Evolutionary conservation across 352 stramenopile species (phyloP), one percentile per base, ranked within the genome.

Genomic region (Phytophthora pluvialis): DNA sequence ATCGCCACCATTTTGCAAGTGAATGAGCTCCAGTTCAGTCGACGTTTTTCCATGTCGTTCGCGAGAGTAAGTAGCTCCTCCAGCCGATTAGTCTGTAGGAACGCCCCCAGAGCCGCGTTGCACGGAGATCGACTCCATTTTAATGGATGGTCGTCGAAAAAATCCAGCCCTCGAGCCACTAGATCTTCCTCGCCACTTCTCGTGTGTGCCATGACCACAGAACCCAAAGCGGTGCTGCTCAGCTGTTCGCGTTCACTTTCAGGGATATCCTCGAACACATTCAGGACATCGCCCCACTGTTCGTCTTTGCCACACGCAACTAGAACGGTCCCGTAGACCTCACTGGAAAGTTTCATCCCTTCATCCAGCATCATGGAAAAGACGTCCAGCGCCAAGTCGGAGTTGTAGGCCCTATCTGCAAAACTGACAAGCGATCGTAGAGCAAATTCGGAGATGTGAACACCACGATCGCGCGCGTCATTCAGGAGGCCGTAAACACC

Each of bases 381-480:
- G 4, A 56, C 36, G 33, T 70, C 53, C 42, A 65, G 38, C 18
- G 44, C 61, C 36, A 69, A 38, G 0, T 64, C 33, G 11, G 60
- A 40, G 8, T 64, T 12, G 8, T 42, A 52, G 1, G 44, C 26
- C 53, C 35, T 46, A 26, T 69, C 52, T 21, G 61, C 61, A 59
- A 64, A 64, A 59, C 48, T 58, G 4, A 21, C 53, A 48, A 69
- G 32, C 12, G 61, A 40, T 15, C 61, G 44, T 35, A 69, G 61
- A 12, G 52, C 31, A 21, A 58, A 59, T 29, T 69, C 53, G 7
- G 40, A 29, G 13, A 69, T 36, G 8, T 25, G 8, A 6, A 28
- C 36, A 8, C 36, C 44, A 13, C 16, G 32, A 2, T 54, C 46
- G 21, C 29, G 9, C 15, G 51, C 36, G 6, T 47, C 3, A 0